Evolutionary conservation across 306 rosid genomes (phyloP).

Genomic region (Abrus precatorius): DNA sequence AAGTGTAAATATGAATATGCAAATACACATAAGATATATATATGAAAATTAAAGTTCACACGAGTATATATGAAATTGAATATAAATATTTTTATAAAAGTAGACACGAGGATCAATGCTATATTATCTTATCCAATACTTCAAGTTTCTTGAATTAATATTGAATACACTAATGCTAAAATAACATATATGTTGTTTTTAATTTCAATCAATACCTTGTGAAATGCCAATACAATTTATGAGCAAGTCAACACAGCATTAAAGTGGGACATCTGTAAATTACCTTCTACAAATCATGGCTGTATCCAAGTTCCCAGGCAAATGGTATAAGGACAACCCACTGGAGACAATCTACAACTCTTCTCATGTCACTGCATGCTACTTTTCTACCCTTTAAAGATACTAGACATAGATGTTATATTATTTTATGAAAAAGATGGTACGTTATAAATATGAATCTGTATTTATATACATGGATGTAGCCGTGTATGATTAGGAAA

Average conservation of each 20-base stretch:
- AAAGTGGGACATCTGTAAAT: neutral
- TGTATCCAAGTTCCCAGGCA: neutral
- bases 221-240: neutral
- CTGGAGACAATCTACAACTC: neutral
- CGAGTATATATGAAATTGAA: too few relatives aligned
- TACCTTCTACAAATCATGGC: neutral
- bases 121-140: too few relatives aligned
- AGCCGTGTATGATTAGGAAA: neutral
- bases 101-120: too few relatives aligned
- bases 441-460: neutral
- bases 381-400: constrained; percentile 25
- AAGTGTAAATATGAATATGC: too few relatives aligned
- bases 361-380: constrained; percentile 9
- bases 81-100: too few relatives aligned
- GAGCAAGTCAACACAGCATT: neutral
- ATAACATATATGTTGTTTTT: neutral
- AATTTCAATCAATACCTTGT: neutral
- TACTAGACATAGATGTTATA: constrained; percentile 33
- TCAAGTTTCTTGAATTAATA: neutral
- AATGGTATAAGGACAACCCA: neutral
- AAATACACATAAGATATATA: too few relatives aligned
- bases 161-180: neutral
- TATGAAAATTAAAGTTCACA: too few relatives aligned
- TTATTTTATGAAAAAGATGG: constrained; percentile 14
- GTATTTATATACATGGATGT: constrained; percentile 27